phyloP scores from a whole-genome alignment of 169 alveolate species.

The Cryptosporidium sp. region DNA sequence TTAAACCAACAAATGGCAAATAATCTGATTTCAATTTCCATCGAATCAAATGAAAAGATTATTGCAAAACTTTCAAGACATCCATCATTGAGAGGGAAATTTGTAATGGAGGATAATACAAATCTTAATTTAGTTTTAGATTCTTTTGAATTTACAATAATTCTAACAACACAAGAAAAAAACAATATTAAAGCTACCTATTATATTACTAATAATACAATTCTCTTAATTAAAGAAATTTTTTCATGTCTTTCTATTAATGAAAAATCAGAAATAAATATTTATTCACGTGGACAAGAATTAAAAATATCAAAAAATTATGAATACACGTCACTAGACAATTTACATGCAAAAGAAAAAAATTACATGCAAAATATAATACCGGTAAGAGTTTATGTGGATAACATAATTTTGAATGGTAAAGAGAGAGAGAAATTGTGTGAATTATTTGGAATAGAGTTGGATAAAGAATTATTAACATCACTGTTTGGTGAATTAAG shows the following conservation, averaged over 20 bases:
- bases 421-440: slow-evolving; percentile 11
- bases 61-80: slow-evolving; percentile 20
- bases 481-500: not conserved
- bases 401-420: not conserved
- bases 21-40: slow-evolving; percentile 13
- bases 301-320: not conserved
- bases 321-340: not conserved
- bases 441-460: slow-evolving; percentile 15
- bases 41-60: slow-evolving; percentile 15
- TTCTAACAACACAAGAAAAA: not conserved
- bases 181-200: slow-evolving; percentile 11
- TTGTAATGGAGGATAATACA: slow-evolving; percentile 39
- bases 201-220: slow-evolving; percentile 16
- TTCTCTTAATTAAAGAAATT: not conserved
- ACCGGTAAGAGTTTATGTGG: slow-evolving; percentile 55
- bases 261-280: not conserved
- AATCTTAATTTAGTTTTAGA: not conserved
- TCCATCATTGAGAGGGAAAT: not conserved
- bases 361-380: slow-evolving; percentile 13
- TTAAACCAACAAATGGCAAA: slow-evolving; percentile 9
- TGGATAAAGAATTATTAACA: not conserved
- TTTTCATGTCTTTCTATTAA: not conserved
- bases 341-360: not conserved
- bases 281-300: slow-evolving; percentile 3
- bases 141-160: slow-evolving; percentile 53